Evolutionary conservation across 257 asterid species (phyloP), one percentile per base, ranked within the genome.

Genomic region (Solanum piurae): DNA sequence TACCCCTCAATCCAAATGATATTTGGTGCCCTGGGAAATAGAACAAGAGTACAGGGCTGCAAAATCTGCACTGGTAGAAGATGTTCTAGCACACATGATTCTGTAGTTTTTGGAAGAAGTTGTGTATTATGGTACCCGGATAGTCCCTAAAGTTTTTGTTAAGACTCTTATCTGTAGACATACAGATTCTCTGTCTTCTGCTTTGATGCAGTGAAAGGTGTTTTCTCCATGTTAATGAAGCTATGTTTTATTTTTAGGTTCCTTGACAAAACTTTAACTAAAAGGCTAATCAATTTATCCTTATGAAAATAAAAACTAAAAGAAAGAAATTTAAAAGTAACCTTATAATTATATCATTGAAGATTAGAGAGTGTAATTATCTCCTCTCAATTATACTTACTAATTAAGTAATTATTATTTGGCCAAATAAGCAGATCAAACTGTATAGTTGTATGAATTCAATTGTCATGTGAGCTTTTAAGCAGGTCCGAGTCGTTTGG

Each of bases 1-100:
- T 95, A 46, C 97, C 98, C 84, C 34, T 52, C 46, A 85, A 92
- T 90, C 92, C 90, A 3, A 90, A 91, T 72, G 91, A 91, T 83
- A 85, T 92, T 91, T 90, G 66, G 89, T 91, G 85, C 87, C 95
- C 94, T 49, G 86, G 85, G 20, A 90, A 88, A 80, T 40, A 23
- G 90, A 83, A 89, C 88, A 83, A 44, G 16, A 79, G 5, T 7
- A 20, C 25, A 79, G 38, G 66, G 52, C 37, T 8, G 62, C 72
- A 88, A 86, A 76, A 8, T 14, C 27, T 87, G 91, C 52, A 31
- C 42, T 60, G 31, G 90, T 79, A 80, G 89, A 77, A 31, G 11
- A 74, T 23, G 52, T 58, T 87, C n/a, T 18, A 18, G n/a, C 4
- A 55, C 64, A 55, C 64, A 55, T 55, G 64, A 55, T 18, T 55